Base-by-base conservation (phyloP, 305 asterid species). In the Fraxinus angustifolia region DNA sequence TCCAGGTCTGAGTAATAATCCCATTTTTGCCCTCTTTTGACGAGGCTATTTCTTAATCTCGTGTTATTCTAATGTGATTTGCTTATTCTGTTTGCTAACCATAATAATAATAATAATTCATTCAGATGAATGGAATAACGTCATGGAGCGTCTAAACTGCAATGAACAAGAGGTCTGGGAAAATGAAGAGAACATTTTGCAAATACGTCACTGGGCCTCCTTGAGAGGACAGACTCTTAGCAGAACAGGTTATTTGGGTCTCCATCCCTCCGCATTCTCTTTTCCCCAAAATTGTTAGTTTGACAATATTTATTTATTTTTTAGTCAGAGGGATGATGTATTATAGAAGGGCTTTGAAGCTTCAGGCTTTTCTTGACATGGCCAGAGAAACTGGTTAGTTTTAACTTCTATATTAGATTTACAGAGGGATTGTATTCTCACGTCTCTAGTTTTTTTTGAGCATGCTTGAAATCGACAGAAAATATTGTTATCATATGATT, bases 311-410 rank as follows among this genome's bases (percentile, higher is more conserved):
- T 74, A 71, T 78, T 78, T 82, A 34, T 58, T 80, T 48, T 88
- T 88, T 98, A 96, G 99, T 96, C 56, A 90, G 98, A 88, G 99
- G 99, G 77, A 96, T 96, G 99, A 94, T 96, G 99, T 96, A 96
- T 83, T 96, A 96, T 80, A 85, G 98, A 88, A 94, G 98, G 89
- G 99, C 99, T 38, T 88, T 96, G 87, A 95, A 91, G 90, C 98
- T 96, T 92, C 99, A 93, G 90, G 98, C 98, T 79, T 96, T 92
- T 85, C 98, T 96, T 78, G 99, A 96, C 89, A 93, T 94, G 98
- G 99, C 99, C 78, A 80, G 90, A 17, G 98, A 93, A 91, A 86
- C 83, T 33, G 98, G 99, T 94, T 87, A 77, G 65, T 12, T 56
- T 23, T 56, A 56, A 56, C 26, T 56, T 56, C 28, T 23, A 38